A percentile compares a stretch with the other conserved stretches of the same genome.
phyloP scores from a whole-genome alignment of 164 flowering plant species.

The Malania oleifera region DNA sequence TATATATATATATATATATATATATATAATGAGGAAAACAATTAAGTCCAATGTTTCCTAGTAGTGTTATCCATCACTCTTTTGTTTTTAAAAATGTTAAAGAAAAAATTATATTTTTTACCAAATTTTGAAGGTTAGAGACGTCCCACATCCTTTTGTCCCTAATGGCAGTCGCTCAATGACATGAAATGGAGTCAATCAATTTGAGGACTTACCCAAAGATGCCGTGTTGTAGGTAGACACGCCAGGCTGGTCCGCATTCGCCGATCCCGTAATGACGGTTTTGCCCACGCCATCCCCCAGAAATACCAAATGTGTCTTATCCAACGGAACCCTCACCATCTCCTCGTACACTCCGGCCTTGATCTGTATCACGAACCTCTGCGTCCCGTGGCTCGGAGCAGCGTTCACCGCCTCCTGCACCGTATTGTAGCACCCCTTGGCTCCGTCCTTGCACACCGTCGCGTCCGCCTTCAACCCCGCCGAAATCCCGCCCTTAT shows the following conservation, averaged over 20 bases:
- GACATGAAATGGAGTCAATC: too few species aligned
- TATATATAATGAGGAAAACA: too few species aligned
- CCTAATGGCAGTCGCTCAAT: too few species aligned
- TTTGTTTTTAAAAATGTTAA: too few species aligned
- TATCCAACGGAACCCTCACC: constrained; percentile 63
- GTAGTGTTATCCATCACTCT: too few species aligned
- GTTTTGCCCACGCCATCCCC: constrained; percentile 95
- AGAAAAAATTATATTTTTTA: too few species aligned
- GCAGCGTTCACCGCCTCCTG: constrained; percentile 78
- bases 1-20: too few species aligned
- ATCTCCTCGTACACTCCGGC: constrained; percentile 76
- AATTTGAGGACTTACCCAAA: constrained; percentile 49
- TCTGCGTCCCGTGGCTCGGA: constrained; percentile 26
- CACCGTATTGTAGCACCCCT: constrained; percentile 45
- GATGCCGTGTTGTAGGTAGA: constrained; percentile 75
- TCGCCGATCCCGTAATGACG: constrained; percentile 68
- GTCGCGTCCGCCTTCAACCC: constrained; percentile 43
- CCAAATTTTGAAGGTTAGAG: too few species aligned
- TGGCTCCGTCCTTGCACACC: constrained; percentile 57
- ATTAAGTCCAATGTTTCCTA: too few species aligned
- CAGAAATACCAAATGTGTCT: constrained; percentile 71
- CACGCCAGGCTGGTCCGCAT: constrained; percentile 49
- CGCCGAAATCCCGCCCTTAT: constrained; percentile 36
- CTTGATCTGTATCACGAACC: constrained; percentile 64
- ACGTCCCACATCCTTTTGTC: too few species aligned